Evolutionary conservation across 2,329 filamentous ascomycete genomes (phyloP).

Genomic region (Myotisia sp.): DNA sequence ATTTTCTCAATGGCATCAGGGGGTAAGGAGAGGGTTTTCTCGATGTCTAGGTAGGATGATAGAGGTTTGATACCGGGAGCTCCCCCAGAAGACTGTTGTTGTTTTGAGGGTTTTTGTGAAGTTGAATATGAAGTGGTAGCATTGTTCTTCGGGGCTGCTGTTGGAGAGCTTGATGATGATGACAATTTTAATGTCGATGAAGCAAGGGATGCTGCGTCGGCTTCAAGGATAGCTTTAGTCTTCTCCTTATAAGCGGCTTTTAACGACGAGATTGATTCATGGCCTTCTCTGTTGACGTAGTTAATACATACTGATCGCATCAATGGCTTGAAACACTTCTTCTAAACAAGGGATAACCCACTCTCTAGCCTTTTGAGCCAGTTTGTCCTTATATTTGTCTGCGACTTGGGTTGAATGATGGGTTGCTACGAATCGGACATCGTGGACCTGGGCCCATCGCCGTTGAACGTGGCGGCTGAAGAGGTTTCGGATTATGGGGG

Average conservation of each 20-base stretch:
- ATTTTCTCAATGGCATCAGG: conserved; percentile 70
- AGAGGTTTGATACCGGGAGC: conserved; percentile 47
- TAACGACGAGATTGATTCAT: conserved; percentile 44
- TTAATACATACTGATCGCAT: background rate
- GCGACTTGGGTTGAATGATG: conserved; percentile 53
- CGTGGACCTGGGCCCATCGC: conserved; percentile 82
- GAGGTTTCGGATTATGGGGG: conserved; percentile 8
- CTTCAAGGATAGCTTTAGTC: conserved; percentile 56
- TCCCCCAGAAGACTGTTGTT: conserved; percentile 17
- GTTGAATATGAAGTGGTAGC: conserved; percentile 18
- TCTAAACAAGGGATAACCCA: conserved; percentile 21
- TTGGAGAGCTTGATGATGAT: conserved; percentile 18
- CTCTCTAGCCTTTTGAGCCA: conserved; percentile 64
- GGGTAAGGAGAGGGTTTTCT: conserved; percentile 59
- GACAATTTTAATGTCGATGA: conserved; percentile 8
- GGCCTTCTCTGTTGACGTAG: conserved; percentile 47
- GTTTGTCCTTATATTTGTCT: conserved; percentile 78
- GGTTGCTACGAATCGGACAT: conserved; percentile 78
- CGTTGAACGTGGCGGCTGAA: conserved; percentile 39
- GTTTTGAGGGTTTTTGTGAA: conserved; percentile 16
- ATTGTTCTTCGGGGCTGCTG: conserved; percentile 20
- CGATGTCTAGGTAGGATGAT: conserved; percentile 59
- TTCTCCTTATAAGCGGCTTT: conserved; percentile 73
- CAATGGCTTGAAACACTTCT: background rate
- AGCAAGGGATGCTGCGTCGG: conserved; percentile 29